Base-by-base conservation (phyloP, 768 basidiomycete species). In the Suillus plorans region DNA sequence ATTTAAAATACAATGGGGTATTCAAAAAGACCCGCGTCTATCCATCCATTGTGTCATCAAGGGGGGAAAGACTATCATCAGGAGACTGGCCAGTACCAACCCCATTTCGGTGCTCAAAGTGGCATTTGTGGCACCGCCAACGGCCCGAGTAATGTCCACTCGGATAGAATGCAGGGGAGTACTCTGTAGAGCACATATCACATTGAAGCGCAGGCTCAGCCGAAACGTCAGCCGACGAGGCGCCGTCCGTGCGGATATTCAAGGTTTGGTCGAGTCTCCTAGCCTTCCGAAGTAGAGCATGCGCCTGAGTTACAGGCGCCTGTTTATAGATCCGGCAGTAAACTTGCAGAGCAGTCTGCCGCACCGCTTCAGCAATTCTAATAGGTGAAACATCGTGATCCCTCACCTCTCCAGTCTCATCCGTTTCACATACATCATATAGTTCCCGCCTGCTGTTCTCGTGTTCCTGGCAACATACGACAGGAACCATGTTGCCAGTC, bases 281-380 rank as follows among this genome's bases (percentile, higher is more conserved):
- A 9, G 95, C 95, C 76, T 96, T 96, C 60, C 97, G 91, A 31
- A 97, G 84, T 7, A 96, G 83, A 2, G 88, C 91, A 73, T 97
- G 94, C 2, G 93, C 88, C 69, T 91, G 88, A 14, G 80, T 80
- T 3, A 88, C 79, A 1, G 82, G 81, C 8, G 90, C 89, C 70
- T 89, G 89, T 76, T 99, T 99, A 81, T 95, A 96, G 13, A 85
- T 83, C 65, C 85, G 85, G 61, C 89, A 90, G 74, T 92, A 99
- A 14, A 92, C 87, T 77, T 97, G 94, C 22, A 98, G 83, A 0
- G 94, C 92, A 12, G 94, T 94, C 95, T 97, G 68, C 10, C 36
- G 61, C 45, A 25, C 34, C 42, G 53, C 31, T 20, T 59, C 41
- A 39, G 20, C n/a, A 50, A 66, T 47, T 25, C 22, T 9, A n/a